Percentiles rank a stretch among this genome's conserved stretches.
These are phyloP conservation scores for Cercospora zeina DNA, from an alignment of 2,329 filamentous ascomycete genomes.

Conservation along the genomic window DNA sequence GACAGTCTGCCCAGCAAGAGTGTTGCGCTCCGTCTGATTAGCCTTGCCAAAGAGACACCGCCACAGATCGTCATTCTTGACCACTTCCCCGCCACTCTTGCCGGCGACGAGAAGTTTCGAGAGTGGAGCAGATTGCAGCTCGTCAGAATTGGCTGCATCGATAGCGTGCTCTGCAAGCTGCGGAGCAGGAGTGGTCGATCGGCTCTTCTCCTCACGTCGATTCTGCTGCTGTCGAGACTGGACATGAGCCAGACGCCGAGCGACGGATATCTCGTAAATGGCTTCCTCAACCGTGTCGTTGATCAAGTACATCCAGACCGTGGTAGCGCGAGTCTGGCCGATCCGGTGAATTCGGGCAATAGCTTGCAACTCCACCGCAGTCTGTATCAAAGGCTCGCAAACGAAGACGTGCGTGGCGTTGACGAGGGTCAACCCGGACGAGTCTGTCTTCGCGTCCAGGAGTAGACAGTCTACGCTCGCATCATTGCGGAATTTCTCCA, in stretches of 20 bases:
- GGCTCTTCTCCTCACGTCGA: slow-evolving; percentile 33
- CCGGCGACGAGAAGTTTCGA: slow-evolving; percentile 70
- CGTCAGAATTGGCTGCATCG: slow-evolving; percentile 80
- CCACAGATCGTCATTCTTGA: slow-evolving; percentile 80
- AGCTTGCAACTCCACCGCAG: slow-evolving; percentile 88
- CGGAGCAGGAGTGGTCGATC: slow-evolving; percentile 35
- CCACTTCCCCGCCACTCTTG: slow-evolving; percentile 73
- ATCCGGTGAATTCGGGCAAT: slow-evolving; percentile 95
- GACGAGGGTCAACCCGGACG: slow-evolving; percentile 85
- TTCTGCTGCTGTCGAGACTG: slow-evolving; percentile 39
- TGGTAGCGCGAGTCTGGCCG: slow-evolving; percentile 82
- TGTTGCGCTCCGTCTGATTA: slow-evolving; percentile 35
- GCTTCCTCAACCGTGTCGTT: slow-evolving; percentile 87
- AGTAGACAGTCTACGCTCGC: slow-evolving; percentile 77
- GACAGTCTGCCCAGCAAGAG: slow-evolving; percentile 46
- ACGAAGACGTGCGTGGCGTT: slow-evolving; percentile 93
- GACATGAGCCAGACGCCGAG: slow-evolving; percentile 76
- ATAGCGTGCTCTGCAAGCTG: slow-evolving; percentile 58
- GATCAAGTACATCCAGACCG: slow-evolving; percentile 94
- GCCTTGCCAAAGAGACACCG: slow-evolving; percentile 74
- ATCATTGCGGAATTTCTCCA: slow-evolving; percentile 74
- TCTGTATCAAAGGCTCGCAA: slow-evolving; percentile 90
- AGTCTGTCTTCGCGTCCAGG: slow-evolving; percentile 83
- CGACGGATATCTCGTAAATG: slow-evolving; percentile 83
- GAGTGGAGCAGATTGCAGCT: slow-evolving; percentile 73